phyloP scores from a whole-genome alignment of 306 rosid species.

The Begonia masoniana region DNA sequence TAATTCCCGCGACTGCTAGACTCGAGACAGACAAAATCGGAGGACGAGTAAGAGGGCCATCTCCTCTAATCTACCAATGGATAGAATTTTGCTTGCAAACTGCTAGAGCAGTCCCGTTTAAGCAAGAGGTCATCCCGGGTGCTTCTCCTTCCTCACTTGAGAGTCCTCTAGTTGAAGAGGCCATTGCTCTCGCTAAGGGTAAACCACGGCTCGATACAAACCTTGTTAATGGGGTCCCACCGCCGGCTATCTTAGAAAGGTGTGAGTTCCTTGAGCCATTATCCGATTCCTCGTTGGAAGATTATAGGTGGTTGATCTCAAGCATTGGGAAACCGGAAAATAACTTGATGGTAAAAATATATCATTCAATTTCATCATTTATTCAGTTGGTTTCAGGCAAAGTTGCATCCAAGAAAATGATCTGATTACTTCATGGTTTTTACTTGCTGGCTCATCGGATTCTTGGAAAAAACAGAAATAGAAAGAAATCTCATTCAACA shows the following conservation, averaged over 20 bases:
- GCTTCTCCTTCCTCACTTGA: constrained; percentile 55
- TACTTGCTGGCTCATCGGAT: too few relatives aligned
- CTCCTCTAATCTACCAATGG: constrained; percentile 86
- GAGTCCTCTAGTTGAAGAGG: constrained; percentile 19
- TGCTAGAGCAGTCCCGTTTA: constrained; percentile 70
- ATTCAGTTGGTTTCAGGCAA: constrained; percentile 15
- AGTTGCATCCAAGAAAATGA: constrained; percentile 17
- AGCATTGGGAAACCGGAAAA: constrained; percentile 31
- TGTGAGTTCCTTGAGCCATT: constrained; percentile 88
- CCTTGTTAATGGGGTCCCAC: constrained; percentile 69
- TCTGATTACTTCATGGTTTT: not conserved
- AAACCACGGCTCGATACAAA: constrained; percentile 65
- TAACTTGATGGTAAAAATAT: constrained; percentile 27
- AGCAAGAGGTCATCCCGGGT: constrained; percentile 86
- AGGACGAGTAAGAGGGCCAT: constrained; percentile 76
- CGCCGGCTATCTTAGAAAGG: constrained; percentile 42
- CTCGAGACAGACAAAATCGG: constrained; percentile 51
- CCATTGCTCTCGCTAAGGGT: constrained; percentile 45
- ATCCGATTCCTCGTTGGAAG: constrained; percentile 34
- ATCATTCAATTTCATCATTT: constrained; percentile 16
- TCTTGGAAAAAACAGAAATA: not conserved
- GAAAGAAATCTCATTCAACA: too few relatives aligned
- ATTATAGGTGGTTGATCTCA: constrained; percentile 50
- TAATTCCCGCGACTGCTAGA: constrained; percentile 60
- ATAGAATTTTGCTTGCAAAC: constrained; percentile 88